Conservation (phyloP, 441 rosid genomes). For the Euphorbia corollata region DNA sequence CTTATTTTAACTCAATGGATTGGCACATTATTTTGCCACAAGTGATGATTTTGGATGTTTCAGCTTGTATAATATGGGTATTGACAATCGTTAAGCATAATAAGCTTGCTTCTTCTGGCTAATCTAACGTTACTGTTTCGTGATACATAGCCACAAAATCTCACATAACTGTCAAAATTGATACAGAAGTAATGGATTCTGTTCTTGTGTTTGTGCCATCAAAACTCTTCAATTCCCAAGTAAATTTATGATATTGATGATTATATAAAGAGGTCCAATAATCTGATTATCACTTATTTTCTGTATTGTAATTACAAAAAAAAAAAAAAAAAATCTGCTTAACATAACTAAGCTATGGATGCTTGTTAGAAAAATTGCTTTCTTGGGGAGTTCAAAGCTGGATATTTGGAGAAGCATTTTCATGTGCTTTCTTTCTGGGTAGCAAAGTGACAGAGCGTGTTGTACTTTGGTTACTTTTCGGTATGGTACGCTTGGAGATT, state of each 20-base stretch:
- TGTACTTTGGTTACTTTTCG: constrained; percentile 26
- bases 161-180: neutral
- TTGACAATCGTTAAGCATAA: constrained; percentile 25
- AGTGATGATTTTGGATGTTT: constrained; percentile 25
- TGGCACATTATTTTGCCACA: constrained; percentile 27
- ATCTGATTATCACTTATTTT: constrained; percentile 13
- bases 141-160: no score
- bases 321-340: constrained; percentile 14
- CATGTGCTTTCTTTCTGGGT: constrained; percentile 38
- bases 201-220: neutral
- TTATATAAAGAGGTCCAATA: no score
- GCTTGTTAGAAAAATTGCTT: constrained; percentile 4
- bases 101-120: constrained; percentile 27
- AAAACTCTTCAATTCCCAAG: neutral
- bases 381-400: constrained; percentile 23
- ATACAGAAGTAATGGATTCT: constrained; percentile 3
- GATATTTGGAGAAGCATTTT: constrained; percentile 68
- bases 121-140: neutral
- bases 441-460: constrained; percentile 25
- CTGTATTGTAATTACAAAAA: constrained; percentile 19
- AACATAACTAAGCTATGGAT: neutral
- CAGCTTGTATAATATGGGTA: constrained; percentile 32
- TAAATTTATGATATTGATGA: neutral
- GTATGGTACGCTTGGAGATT: constrained; percentile 26
- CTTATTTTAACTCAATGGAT: constrained; percentile 21